A percentile compares a stretch with the other conserved stretches of the same genome.
These are phyloP conservation scores for Cladosporium sp. DNA, from an alignment of 2,329 filamentous ascomycete genomes.

Conservation along the genomic window DNA sequence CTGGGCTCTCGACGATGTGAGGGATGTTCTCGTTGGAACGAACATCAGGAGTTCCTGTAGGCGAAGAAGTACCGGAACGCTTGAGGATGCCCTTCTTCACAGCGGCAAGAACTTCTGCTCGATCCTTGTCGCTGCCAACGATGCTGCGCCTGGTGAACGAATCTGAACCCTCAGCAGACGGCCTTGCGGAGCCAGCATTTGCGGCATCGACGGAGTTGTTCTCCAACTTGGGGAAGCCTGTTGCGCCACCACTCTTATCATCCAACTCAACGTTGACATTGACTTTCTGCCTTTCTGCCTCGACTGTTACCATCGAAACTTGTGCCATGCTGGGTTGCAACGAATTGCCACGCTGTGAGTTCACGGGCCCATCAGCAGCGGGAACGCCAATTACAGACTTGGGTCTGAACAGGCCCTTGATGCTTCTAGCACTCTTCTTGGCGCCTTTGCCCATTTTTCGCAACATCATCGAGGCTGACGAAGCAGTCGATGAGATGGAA, in stretches of 20 bases:
- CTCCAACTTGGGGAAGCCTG: constrained; percentile 80
- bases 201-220: constrained; percentile 70
- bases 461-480: constrained; percentile 88
- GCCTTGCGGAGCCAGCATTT: constrained; percentile 24
- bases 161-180: constrained; percentile 55
- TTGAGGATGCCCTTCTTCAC: constrained; percentile 96
- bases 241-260: constrained; percentile 65
- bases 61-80: constrained; percentile 62
- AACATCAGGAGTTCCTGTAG: constrained; percentile 65
- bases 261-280: constrained; percentile 70
- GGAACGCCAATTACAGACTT: constrained; percentile 84
- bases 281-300: constrained; percentile 82
- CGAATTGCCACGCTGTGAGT: constrained; percentile 37
- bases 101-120: constrained; percentile 84
- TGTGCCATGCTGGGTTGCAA: constrained; percentile 65
- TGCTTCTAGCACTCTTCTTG: constrained; percentile 86
- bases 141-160: constrained; percentile 71
- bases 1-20: constrained; percentile 69
- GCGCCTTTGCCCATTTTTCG: constrained; percentile 99
- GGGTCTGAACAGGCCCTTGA: constrained; percentile 90
- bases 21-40: constrained; percentile 61
- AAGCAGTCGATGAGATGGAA: constrained; percentile 84
- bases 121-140: constrained; percentile 81
- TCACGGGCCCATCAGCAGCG: constrained; percentile 61
- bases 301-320: constrained; percentile 92